phyloP scores from a whole-genome alignment of 306 rosid genomes.

The Malus fusca region DNA sequence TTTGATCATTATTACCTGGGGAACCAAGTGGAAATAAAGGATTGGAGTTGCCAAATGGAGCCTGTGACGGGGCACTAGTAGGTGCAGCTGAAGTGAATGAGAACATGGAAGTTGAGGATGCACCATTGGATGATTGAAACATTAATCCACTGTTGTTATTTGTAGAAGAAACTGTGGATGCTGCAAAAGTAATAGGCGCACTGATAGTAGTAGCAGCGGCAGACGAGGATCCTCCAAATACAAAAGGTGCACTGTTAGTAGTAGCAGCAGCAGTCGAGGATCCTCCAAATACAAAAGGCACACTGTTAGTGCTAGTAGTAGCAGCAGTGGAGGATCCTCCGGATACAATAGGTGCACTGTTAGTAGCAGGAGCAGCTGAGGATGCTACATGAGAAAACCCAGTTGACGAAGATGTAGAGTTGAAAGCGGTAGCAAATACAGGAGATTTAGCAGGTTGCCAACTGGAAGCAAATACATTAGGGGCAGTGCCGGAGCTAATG shows the following conservation, averaged over 20 bases:
- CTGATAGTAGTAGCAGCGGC: slow-evolving; percentile 14
- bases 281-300: slow-evolving; percentile 30
- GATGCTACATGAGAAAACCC: slow-evolving; percentile 21
- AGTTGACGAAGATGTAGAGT: slow-evolving; percentile 23
- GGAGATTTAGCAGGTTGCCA: slow-evolving; percentile 53
- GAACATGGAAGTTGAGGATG: slow-evolving; percentile 45
- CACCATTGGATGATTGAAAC: slow-evolving; percentile 46
- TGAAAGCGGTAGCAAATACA: slow-evolving; percentile 33
- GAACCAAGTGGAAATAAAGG: slow-evolving; percentile 35
- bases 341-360: slow-evolving; percentile 26
- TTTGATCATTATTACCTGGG: slow-evolving; percentile 53
- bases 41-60: slow-evolving; percentile 48
- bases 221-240: slow-evolving; percentile 26
- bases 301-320: slow-evolving; percentile 23
- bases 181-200: slow-evolving; percentile 17
- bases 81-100: slow-evolving; percentile 46
- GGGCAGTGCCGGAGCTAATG: slow-evolving; percentile 33
- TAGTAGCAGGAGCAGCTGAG: slow-evolving; percentile 11
- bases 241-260: slow-evolving; percentile 23
- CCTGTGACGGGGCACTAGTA: slow-evolving; percentile 34
- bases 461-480: slow-evolving; percentile 40
- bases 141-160: slow-evolving; percentile 26
- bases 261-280: slow-evolving; percentile 14
- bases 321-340: slow-evolving; percentile 27
- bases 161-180: slow-evolving; percentile 28